Base-by-base conservation (phyloP, 2,329 filamentous ascomycete species). In the Tolypocladium pustulatum region DNA sequence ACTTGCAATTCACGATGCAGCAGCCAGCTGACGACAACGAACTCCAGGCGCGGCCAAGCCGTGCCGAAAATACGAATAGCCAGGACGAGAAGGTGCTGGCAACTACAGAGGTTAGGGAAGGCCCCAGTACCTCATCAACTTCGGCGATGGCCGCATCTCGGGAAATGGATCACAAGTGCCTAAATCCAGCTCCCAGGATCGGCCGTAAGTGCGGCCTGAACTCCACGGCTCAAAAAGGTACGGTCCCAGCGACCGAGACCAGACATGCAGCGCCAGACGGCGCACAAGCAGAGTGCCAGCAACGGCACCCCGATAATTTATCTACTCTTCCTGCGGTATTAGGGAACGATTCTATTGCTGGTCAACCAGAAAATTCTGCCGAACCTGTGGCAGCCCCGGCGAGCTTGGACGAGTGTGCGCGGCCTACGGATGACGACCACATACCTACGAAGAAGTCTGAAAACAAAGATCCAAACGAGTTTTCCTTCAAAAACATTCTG, bases 401-500 rank as follows among this genome's bases (percentile, higher is more conserved):
- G 20, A 15, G 1, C 20, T 8, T 34, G 30, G 49, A 15, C 49
- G 20, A 36, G 5, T 13, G 30, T 36, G 27, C 10, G 9, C 32
- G 20, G 13, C 17, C 49, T n/a, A 20, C 15, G 2, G 20, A n/a
- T n/a, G 1, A 7, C 49, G 49, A 22, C 20, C 10, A 53, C 9
- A 20, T 22, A 12, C 20, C 30, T 12, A 22, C 15, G 30, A 32
- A 53, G 4, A 5, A 36, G 20, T 13, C 32, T 10, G 25, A 27
- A 15, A 43, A 54, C 40, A 56, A 60, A 17, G 56, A 62, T n/a
- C 1, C 57, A 40, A 43, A 56, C 9, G 62, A 60, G 3, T 64
- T 63, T 38, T 64, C 67, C 20, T 56, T 69, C 1, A 68, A 62
- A 27, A 57, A 54, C 37, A 64, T 68, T 12, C 40, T 68, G 9